Evolutionary conservation across 768 basidiomycete species (phyloP).

Genomic region (Boletus barrowsii): DNA sequence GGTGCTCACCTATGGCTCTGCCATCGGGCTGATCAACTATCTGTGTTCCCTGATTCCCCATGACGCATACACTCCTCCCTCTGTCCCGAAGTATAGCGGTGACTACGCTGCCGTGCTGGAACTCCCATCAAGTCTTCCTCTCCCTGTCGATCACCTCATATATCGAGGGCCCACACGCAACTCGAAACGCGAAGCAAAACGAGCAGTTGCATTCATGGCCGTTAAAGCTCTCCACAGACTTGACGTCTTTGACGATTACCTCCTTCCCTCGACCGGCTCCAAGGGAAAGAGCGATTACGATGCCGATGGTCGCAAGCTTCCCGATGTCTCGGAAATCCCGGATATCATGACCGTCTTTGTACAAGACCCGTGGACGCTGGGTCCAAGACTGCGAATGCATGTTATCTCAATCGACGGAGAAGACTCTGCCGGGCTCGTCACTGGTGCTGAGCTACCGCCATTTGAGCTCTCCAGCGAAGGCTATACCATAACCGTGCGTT

Average conservation of each 20-base stretch:
- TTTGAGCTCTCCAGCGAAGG: constrained; percentile 42
- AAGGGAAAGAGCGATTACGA: constrained; percentile 50
- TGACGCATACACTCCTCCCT: constrained; percentile 62
- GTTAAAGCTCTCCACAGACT: constrained; percentile 65
- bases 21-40: constrained; percentile 66
- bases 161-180: constrained; percentile 58
- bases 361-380: constrained; percentile 64
- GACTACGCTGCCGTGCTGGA: constrained; percentile 56
- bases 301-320: constrained; percentile 45
- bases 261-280: constrained; percentile 64
- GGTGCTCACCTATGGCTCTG: constrained; percentile 73
- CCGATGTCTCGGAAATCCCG: constrained; percentile 46
- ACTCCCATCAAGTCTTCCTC: constrained; percentile 66
- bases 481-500: constrained; percentile 37
- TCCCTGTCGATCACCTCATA: constrained; percentile 49
- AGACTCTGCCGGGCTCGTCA: constrained; percentile 59
- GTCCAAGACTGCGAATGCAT: constrained; percentile 61
- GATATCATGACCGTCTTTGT: constrained; percentile 58
- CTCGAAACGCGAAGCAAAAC: constrained; percentile 79
- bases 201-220: constrained; percentile 78
- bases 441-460: constrained; percentile 54
- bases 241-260: constrained; percentile 79
- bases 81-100: constrained; percentile 59
- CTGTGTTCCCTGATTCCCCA: constrained; percentile 77
- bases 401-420: constrained; percentile 49